Evolutionary conservation across 176 grass and related monocot species (phyloP).

Genomic region (Stipa capillata): DNA sequence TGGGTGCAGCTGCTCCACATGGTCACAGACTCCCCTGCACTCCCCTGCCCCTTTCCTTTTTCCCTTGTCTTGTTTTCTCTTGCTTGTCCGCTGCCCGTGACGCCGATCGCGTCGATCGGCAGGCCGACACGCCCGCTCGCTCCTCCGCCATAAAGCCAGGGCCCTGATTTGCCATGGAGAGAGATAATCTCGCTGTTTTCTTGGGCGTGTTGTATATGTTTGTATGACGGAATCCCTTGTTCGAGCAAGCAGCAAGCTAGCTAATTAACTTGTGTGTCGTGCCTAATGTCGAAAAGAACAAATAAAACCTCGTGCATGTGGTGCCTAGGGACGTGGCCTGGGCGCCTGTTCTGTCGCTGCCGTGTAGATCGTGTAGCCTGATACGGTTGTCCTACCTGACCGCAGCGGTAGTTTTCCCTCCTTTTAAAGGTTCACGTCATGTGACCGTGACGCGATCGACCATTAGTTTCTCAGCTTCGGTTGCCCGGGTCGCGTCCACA

Average conservation of each 20-base stretch:
- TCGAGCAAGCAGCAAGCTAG: neutral
- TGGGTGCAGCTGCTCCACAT: neutral
- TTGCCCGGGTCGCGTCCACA: neutral
- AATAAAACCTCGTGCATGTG: no score
- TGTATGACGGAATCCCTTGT: no score
- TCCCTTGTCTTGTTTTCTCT: no score
- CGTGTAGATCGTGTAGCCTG: neutral
- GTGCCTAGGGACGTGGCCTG: no score
- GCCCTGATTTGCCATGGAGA: neutral
- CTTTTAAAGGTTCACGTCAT: neutral
- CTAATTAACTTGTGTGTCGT: no score
- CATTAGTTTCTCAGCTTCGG: neutral
- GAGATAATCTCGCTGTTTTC: neutral
- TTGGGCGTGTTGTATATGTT: neutral
- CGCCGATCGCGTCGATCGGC: neutral
- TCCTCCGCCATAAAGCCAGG: neutral
- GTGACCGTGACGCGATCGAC: no score
- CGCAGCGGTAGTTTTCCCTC: neutral
- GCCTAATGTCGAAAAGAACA: no score
- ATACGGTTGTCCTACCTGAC: neutral
- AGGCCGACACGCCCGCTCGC: slow-evolving; percentile 15
- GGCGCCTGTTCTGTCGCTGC: no score
- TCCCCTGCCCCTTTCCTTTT: neutral
- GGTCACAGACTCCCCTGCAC: neutral
- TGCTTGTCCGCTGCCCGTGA: neutral